These are phyloP conservation scores for Elaeis oleifera DNA, from an alignment of 202 grass and related monocot genomes.

Conservation along the genomic window DNA sequence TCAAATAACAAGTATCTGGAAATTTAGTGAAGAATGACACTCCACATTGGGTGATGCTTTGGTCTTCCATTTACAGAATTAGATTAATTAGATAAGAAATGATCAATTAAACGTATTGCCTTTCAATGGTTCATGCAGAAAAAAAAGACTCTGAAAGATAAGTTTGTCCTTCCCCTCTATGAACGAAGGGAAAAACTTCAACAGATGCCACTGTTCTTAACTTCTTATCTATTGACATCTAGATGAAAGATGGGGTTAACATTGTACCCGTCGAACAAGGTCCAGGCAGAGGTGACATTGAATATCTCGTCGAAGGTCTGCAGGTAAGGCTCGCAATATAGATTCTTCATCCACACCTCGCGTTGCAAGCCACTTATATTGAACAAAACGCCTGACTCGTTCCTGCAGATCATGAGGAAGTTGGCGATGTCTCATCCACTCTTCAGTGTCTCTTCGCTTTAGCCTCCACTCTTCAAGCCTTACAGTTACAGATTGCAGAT, in stretches of 20 bases:
- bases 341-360: constrained; percentile 85
- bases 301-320: constrained; percentile 82
- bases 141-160: too few relatives aligned
- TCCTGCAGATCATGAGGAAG: constrained; percentile 63
- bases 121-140: too few relatives aligned
- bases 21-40: too few relatives aligned
- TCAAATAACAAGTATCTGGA: too few relatives aligned
- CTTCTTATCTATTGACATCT: background rate
- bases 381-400: constrained; percentile 69
- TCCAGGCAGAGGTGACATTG: constrained; percentile 84
- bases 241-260: constrained; percentile 11
- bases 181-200: too few relatives aligned
- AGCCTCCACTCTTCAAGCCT: constrained; percentile 95
- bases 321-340: constrained; percentile 65
- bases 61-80: too few relatives aligned
- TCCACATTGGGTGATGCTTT: too few relatives aligned
- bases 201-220: too few relatives aligned
- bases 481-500: constrained; percentile 82
- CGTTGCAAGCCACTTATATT: constrained; percentile 95
- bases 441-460: constrained; percentile 92
- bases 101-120: too few relatives aligned
- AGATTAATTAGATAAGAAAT: too few relatives aligned
- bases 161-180: too few relatives aligned
- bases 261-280: constrained; percentile 84
- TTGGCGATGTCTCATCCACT: constrained; percentile 95